phyloP scores from a whole-genome alignment of 768 basidiomycete species.

The Suillus occidentalis region DNA sequence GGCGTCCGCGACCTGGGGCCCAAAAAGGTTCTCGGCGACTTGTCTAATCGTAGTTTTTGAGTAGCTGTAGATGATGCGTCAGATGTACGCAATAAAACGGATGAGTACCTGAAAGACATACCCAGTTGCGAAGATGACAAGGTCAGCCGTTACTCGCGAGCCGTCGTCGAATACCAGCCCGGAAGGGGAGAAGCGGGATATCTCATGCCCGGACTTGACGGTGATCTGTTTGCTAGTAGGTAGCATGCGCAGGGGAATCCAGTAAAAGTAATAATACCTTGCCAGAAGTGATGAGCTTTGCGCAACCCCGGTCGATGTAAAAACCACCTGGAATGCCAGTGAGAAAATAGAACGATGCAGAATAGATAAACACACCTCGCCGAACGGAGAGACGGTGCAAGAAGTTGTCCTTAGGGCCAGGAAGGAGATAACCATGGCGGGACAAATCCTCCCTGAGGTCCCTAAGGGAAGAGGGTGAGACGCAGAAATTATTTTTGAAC shows the following conservation, averaged over 20 bases:
- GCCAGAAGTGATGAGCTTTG: conserved; percentile 7
- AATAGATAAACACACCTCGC: background rate
- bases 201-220: conserved; percentile 7
- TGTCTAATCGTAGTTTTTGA: conserved; percentile 7
- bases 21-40: conserved; percentile 5
- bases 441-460: conserved; percentile 4
- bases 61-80: background rate
- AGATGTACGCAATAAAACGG: background rate
- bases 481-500: background rate
- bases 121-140: conserved; percentile 9
- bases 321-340: conserved; percentile 1
- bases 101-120: background rate
- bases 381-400: conserved; percentile 10
- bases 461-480: background rate
- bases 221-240: conserved; percentile 2
- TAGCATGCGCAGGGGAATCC: background rate
- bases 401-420: conserved; percentile 1
- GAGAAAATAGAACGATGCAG: background rate
- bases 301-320: conserved; percentile 10
- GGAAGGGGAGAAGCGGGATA: conserved; percentile 2
- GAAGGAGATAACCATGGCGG: conserved; percentile 5
- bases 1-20: background rate
- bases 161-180: conserved; percentile 8
- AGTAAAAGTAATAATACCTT: background rate
- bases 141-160: conserved; percentile 4